Conservation (phyloP, 305 asterid species). For the Solanum hybrid region DNA sequence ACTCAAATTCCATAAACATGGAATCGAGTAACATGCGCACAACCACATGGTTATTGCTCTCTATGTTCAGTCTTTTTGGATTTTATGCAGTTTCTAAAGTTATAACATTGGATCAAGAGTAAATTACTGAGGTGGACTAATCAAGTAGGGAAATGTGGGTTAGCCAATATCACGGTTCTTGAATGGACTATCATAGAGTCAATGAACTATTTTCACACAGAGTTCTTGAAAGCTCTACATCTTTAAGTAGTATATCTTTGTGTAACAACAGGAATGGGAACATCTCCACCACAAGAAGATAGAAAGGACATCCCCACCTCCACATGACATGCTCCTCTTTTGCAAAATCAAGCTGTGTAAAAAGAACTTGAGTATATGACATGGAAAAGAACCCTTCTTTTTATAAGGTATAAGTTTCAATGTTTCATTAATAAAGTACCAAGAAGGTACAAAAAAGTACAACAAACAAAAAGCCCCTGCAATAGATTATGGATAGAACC, state of each 20-base stretch:
- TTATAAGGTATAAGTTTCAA: not conserved
- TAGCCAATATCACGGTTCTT: not conserved
- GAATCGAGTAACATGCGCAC: not conserved
- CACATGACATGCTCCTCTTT: not conserved
- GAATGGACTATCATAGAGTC: not conserved
- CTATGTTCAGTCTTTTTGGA: not conserved
- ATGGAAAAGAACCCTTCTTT: not conserved
- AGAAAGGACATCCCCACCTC: not conserved
- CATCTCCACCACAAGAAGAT: conserved; percentile 1
- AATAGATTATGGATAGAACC: not conserved
- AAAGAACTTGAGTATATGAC: not conserved
- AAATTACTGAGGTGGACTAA: not conserved
- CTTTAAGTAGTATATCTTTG: not conserved
- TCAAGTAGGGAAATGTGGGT: not conserved
- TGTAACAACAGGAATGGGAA: not conserved
- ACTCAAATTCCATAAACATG: not conserved
- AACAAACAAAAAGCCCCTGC: not conserved
- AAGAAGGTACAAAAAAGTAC: not conserved
- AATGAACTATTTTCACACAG: not conserved
- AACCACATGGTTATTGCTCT: not conserved
- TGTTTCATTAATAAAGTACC: not conserved
- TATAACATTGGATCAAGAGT: not conserved
- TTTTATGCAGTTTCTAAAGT: not conserved
- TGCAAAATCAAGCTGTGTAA: not conserved
- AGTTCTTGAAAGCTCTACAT: not conserved